Evolutionary conservation across 2,329 filamentous ascomycete genomes (phyloP).

Genomic region (Fusarium stilboides): DNA sequence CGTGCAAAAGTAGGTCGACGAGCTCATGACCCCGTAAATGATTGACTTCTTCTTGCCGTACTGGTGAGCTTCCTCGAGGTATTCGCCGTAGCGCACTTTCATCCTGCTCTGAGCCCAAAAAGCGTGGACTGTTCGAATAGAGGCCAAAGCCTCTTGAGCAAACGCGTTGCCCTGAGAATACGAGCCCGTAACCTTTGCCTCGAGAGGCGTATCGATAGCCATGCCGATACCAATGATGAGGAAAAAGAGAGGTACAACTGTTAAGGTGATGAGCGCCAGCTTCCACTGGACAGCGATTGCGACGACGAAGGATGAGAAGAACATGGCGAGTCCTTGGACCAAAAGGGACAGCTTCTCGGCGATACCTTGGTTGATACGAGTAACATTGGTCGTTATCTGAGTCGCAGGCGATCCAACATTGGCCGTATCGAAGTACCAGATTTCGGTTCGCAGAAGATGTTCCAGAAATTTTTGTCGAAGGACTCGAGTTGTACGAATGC

Average conservation of each 20-base stretch:
- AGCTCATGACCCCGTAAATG: conserved; percentile 56
- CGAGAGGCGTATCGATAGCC: conserved; percentile 48
- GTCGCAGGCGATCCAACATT: conserved; percentile 47
- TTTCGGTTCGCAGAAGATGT: conserved; percentile 33
- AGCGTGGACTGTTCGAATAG: conserved; percentile 58
- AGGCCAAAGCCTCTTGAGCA: conserved; percentile 55
- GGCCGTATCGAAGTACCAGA: conserved; percentile 36
- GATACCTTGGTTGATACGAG: conserved; percentile 58
- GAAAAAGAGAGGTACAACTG: conserved; percentile 50
- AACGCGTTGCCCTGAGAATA: conserved; percentile 52
- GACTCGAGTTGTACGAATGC: conserved; percentile 33
- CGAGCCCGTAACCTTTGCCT: conserved; percentile 52
- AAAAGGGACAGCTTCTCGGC: conserved; percentile 57
- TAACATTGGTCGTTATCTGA: conserved; percentile 55
- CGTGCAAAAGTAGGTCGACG: conserved; percentile 56
- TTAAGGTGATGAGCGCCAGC: conserved; percentile 57
- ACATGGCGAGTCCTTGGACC: conserved; percentile 56
- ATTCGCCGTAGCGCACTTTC: conserved; percentile 54
- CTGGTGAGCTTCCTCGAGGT: conserved; percentile 53
- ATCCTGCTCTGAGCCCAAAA: conserved; percentile 60
- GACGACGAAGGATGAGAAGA: conserved; percentile 56
- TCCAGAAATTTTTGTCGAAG: conserved; percentile 29
- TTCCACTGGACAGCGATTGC: conserved; percentile 60
- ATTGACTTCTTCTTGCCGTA: conserved; percentile 57
- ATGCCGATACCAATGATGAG: conserved; percentile 49